Evolutionary conservation across 768 basidiomycete species (phyloP).

Genomic region (Psilocybe tampanensis): DNA sequence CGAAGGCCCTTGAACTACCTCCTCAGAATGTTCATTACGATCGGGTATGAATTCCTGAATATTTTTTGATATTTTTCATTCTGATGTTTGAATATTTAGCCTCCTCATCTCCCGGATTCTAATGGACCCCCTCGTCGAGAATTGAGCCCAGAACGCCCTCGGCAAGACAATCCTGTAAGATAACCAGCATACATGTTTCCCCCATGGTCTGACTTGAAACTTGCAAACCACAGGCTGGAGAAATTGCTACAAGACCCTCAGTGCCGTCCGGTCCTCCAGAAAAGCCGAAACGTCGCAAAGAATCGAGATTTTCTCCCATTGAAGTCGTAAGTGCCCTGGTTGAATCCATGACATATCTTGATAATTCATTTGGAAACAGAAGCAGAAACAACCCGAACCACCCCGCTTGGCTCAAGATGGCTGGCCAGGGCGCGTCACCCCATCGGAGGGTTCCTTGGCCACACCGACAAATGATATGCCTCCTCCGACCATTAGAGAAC

Average conservation of each 20-base stretch:
- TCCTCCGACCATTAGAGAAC: conserved; percentile 30
- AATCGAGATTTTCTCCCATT: conserved; percentile 8
- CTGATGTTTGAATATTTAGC: background rate
- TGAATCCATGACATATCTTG: background rate
- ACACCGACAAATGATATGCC: conserved; percentile 15
- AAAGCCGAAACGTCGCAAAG: conserved; percentile 5
- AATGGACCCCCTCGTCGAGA: background rate
- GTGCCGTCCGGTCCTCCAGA: background rate
- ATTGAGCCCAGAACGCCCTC: background rate
- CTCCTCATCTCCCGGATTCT: background rate
- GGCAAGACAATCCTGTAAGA: background rate
- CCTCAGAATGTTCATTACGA: conserved; percentile 29
- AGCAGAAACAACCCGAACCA: background rate
- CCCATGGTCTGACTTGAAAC: background rate
- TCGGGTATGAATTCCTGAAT: conserved; percentile 18
- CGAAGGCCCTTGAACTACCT: conserved; percentile 21
- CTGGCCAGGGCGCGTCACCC: background rate
- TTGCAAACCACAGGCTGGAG: background rate
- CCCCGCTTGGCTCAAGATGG: background rate
- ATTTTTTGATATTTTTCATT: background rate
- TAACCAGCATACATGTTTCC: too few relatives aligned
- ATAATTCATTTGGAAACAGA: background rate
- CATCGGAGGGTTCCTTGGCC: background rate
- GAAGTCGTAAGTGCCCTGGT: background rate
- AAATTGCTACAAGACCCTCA: background rate